phyloP scores from a whole-genome alignment of 2,329 filamentous ascomycete genomes.

The Aspergillus sp. region DNA sequence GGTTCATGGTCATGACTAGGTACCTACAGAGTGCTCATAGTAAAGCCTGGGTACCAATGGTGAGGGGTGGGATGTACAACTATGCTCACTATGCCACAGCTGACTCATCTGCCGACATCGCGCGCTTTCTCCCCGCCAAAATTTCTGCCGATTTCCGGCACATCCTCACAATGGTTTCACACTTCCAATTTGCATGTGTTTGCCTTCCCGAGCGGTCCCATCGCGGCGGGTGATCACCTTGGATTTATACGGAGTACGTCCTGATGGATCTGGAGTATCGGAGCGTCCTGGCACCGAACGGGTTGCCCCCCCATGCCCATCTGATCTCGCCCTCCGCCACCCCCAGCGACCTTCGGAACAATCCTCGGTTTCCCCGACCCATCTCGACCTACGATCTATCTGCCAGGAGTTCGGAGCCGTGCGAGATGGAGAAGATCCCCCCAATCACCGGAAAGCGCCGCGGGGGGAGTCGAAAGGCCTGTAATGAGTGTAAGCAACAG shows the following conservation, averaged over 20 bases:
- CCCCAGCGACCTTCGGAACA: conserved; percentile 35
- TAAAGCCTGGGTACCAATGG: too few species aligned
- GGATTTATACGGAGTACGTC: conserved; percentile 14
- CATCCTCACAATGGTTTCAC: conserved; percentile 20
- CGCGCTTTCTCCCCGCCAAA: conserved; percentile 8
- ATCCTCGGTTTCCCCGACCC: conserved; percentile 29
- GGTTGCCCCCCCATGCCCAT: conserved; percentile 23
- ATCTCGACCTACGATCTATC: conserved; percentile 28
- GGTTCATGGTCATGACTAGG: not conserved
- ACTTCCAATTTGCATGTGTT: conserved; percentile 20
- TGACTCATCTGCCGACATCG: conserved; percentile 24
- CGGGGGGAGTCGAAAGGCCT: conserved; percentile 51
- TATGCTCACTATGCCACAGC: not conserved
- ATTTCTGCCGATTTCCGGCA: conserved; percentile 42
- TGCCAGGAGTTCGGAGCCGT: conserved; percentile 30
- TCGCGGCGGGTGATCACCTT: conserved; percentile 22
- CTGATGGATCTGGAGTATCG: conserved; percentile 36
- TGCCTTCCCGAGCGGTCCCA: conserved; percentile 23
- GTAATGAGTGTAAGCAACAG: conserved; percentile 67
- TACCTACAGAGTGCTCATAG: too few species aligned
- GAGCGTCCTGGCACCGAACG: conserved; percentile 34
- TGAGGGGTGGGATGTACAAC: too few species aligned
- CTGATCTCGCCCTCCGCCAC: conserved; percentile 26
- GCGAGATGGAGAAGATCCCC: conserved; percentile 39
- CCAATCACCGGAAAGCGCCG: conserved; percentile 49